phyloP scores from a whole-genome alignment of 2,329 filamentous ascomycete species.

The Calonectria naviculata region DNA sequence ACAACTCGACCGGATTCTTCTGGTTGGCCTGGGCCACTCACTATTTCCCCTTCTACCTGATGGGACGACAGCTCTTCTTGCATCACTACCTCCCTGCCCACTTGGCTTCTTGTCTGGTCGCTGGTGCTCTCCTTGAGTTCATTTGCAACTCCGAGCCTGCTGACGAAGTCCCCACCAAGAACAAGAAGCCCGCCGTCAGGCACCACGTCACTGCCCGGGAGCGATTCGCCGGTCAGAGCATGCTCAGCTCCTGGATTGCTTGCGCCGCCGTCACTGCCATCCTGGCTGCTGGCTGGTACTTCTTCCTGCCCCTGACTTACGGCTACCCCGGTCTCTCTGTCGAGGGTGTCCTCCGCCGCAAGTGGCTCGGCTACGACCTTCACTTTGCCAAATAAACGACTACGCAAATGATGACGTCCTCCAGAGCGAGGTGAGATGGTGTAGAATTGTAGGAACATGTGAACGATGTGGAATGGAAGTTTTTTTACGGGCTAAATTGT shows the following conservation, averaged over 20 bases:
- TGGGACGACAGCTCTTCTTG: conserved; percentile 97
- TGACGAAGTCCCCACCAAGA: conserved; percentile 63
- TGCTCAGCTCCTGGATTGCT: conserved; percentile 84
- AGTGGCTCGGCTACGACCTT: conserved; percentile 97
- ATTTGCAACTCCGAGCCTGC: conserved; percentile 90
- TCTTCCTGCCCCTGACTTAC: conserved; percentile 95
- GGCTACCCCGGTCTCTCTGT: conserved; percentile 89
- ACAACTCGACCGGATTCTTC: conserved; percentile 99
- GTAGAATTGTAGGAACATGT: conserved; percentile 19
- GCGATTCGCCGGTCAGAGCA: conserved; percentile 81
- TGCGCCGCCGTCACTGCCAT: conserved; percentile 74
- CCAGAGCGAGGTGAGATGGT: not conserved
- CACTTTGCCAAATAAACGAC: conserved; percentile 92
- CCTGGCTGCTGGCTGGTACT: conserved; percentile 84
- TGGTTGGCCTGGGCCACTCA: conserved; percentile 98
- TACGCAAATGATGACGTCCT: conserved; percentile 6
- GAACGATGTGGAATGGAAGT: conserved; percentile 5
- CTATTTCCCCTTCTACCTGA: conserved; percentile 97
- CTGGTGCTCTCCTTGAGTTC: conserved; percentile 93
- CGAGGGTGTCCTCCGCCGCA: conserved; percentile 81
- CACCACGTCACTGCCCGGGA: conserved; percentile 83
- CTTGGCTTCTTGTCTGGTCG: conserved; percentile 88
- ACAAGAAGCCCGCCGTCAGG: conserved; percentile 60
- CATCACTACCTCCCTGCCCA: conserved; percentile 98
- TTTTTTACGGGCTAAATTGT: conserved; percentile 14